Conservation (phyloP, 345 rosid species). For the Eucalyptus fibrosa region DNA sequence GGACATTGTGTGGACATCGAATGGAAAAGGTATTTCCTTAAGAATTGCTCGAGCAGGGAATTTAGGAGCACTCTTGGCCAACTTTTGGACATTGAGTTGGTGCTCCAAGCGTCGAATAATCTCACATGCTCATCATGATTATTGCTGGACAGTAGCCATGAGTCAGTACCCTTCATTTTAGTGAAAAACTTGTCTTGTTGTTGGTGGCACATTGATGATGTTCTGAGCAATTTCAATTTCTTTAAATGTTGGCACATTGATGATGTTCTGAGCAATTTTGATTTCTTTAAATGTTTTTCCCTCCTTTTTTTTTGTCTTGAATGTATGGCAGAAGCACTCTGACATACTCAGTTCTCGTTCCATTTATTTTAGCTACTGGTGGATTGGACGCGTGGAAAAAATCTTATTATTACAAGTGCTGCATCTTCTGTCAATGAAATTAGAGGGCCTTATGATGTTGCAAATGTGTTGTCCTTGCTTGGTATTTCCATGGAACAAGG, state of each 20-base stretch:
- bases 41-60: too few relatives aligned
- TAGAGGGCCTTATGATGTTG: slow-evolving; percentile 84
- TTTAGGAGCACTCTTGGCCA: background rate
- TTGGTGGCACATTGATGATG: background rate
- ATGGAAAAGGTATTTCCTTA: too few relatives aligned
- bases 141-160: background rate
- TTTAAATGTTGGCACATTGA: background rate
- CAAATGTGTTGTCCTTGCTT: slow-evolving; percentile 59
- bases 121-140: background rate
- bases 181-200: background rate
- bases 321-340: background rate
- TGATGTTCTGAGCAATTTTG: background rate
- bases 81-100: background rate
- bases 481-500: slow-evolving; percentile 68
- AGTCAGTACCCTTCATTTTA: background rate
- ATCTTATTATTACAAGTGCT: slow-evolving; percentile 67
- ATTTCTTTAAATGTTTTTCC: background rate
- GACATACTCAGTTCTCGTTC: background rate
- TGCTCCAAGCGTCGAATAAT: background rate
- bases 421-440: slow-evolving; percentile 50
- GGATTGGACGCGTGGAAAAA: slow-evolving; percentile 83
- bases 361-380: slow-evolving; percentile 43
- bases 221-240: background rate
- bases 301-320: background rate
- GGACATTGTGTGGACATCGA: too few relatives aligned